Conservation (phyloP, 164 flowering plant species). For the Chimonanthus salicifolius region DNA sequence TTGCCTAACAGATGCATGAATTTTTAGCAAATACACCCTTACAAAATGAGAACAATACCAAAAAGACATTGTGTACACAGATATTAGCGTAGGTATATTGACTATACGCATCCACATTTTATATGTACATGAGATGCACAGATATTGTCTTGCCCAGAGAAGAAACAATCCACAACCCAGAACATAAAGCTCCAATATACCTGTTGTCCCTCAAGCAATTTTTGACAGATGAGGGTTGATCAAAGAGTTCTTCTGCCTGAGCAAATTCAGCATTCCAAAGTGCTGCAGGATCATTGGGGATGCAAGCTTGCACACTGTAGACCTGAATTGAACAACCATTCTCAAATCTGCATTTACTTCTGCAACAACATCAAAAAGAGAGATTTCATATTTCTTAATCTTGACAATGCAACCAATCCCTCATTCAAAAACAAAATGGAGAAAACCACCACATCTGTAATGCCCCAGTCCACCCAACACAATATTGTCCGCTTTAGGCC, state of each 20-base stretch:
- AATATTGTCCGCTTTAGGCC: no score
- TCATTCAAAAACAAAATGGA: background rate
- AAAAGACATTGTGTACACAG: background rate
- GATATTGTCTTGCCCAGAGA: background rate
- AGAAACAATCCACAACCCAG: slow-evolving; percentile 3
- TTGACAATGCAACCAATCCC: background rate
- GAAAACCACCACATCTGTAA: background rate
- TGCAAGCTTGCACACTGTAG: slow-evolving; percentile 82
- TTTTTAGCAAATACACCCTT: background rate
- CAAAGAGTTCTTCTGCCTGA: slow-evolving; percentile 30
- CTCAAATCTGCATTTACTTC: slow-evolving; percentile 72
- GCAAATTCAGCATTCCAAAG: slow-evolving; percentile 34
- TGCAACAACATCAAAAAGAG: slow-evolving; percentile 33
- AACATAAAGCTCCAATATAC: slow-evolving; percentile 20
- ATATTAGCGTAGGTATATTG: no score
- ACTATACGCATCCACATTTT: background rate
- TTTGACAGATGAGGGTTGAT: slow-evolving; percentile 37
- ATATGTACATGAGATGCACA: background rate
- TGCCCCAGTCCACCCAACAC: no score
- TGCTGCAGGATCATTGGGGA: slow-evolving; percentile 80
- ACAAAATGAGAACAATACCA: background rate
- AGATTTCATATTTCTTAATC: background rate
- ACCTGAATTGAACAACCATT: slow-evolving; percentile 76
- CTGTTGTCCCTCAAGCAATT: slow-evolving; percentile 96
- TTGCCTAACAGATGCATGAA: background rate